phyloP scores from a whole-genome alignment of 1,139 yeast genomes.

The Suhomyces anneliseae region DNA sequence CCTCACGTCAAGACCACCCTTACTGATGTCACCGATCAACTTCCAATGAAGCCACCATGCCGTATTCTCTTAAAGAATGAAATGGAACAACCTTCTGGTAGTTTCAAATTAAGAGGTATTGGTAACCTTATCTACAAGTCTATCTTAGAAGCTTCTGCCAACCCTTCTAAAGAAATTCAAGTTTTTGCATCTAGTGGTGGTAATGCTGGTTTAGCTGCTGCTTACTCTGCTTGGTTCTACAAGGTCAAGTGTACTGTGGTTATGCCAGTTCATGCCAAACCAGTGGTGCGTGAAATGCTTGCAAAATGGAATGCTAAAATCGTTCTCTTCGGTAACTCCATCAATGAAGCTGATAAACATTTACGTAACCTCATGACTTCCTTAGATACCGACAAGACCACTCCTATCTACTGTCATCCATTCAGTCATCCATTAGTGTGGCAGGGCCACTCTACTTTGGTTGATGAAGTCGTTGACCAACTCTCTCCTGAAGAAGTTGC shows the following conservation, averaged over 20 bases:
- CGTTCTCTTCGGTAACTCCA: conserved; percentile 53
- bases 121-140: conserved; percentile 45
- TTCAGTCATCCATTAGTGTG: conserved; percentile 63
- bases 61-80: conserved; percentile 61
- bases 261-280: conserved; percentile 52
- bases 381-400: conserved; percentile 13
- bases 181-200: conserved; percentile 74
- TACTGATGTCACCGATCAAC: conserved; percentile 32
- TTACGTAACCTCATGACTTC: conserved; percentile 28
- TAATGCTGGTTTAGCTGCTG: conserved; percentile 78
- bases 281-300: conserved; percentile 27
- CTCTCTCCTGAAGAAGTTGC: conserved; percentile 21
- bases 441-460: conserved; percentile 65
- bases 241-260: conserved; percentile 62
- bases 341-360: conserved; percentile 66
- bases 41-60: conserved; percentile 40
- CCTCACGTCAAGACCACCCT: conserved; percentile 47
- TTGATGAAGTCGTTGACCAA: conserved; percentile 56
- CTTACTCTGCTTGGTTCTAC: conserved; percentile 52
- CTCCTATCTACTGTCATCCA: conserved; percentile 67
- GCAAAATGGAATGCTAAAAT: conserved; percentile 55
- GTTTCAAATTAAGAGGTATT: conserved; percentile 70
- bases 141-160: conserved; percentile 21
- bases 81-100: conserved; percentile 68
- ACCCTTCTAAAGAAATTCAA: conserved; percentile 30